These are phyloP conservation scores for Echites panduratus DNA, from an alignment of 257 asterid genomes.

Conservation along the genomic window DNA sequence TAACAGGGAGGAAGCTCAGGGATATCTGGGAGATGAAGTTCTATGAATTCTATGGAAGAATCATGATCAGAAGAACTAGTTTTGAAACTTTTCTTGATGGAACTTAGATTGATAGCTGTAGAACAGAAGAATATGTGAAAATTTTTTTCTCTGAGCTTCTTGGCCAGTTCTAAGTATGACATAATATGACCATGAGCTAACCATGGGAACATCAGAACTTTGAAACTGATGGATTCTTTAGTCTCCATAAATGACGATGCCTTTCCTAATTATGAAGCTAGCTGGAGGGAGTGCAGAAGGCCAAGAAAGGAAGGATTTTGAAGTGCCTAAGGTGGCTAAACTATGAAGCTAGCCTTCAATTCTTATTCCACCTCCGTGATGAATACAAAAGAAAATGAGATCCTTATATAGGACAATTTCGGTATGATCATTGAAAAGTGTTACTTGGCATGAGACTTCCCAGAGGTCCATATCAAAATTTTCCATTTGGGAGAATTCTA, in stretches of 20 bases:
- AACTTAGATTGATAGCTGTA: slow-evolving; percentile 32
- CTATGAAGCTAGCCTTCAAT: too few species aligned
- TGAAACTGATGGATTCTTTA: slow-evolving; percentile 10
- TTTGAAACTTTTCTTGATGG: slow-evolving; percentile 26
- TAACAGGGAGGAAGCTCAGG: slow-evolving; percentile 27
- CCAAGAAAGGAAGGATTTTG: too few species aligned
- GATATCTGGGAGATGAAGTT: slow-evolving; percentile 31
- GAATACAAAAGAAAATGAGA: too few species aligned
- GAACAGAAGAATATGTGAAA: slow-evolving; percentile 39
- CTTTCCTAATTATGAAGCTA: too few species aligned
- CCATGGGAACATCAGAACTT: slow-evolving; percentile 44
- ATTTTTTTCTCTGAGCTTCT: slow-evolving; percentile 32
- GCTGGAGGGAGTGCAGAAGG: too few species aligned
- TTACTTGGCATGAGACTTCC: too few species aligned
- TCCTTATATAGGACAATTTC: too few species aligned
- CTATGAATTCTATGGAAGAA: slow-evolving; percentile 25
- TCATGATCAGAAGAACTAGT: slow-evolving; percentile 1
- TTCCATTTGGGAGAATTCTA: too few species aligned
- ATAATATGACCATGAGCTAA: slow-evolving; percentile 42
- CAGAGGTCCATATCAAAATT: too few species aligned
- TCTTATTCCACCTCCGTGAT: too few species aligned
- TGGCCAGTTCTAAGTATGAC: slow-evolving; percentile 46
- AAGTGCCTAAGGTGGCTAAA: too few species aligned
- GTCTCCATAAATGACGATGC: slow-evolving; percentile 12
- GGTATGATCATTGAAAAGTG: too few species aligned